Evolutionary conservation across 805 yeast genomes (phyloP).

Genomic region (Ogataea neopini): DNA sequence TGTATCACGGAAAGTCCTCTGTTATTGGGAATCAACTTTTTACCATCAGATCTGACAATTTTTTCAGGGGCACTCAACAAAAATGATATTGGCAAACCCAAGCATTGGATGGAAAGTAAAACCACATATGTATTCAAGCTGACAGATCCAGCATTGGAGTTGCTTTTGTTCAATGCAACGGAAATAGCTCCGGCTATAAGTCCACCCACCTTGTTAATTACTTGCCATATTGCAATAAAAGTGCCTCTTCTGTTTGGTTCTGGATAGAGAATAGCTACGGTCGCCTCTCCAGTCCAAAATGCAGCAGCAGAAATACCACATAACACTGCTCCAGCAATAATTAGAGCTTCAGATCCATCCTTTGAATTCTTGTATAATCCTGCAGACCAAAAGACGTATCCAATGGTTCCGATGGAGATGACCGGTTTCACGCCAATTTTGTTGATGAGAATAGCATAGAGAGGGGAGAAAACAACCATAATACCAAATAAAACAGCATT

Average conservation of each 20-base stretch:
- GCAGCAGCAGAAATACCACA: slow-evolving; percentile 31
- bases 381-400: slow-evolving; percentile 30
- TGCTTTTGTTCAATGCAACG: slow-evolving; percentile 19
- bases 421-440: slow-evolving; percentile 24
- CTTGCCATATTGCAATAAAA: slow-evolving; percentile 33
- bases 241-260: slow-evolving; percentile 25
- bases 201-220: slow-evolving; percentile 28
- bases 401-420: slow-evolving; percentile 26
- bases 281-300: slow-evolving; percentile 33
- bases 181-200: slow-evolving; percentile 31
- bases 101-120: slow-evolving; percentile 29
- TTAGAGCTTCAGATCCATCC: slow-evolving; percentile 28
- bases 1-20: slow-evolving; percentile 11
- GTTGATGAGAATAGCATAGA: slow-evolving; percentile 26
- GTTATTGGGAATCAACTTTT: slow-evolving; percentile 11
- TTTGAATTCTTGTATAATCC: slow-evolving; percentile 30
- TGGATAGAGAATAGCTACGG: slow-evolving; percentile 30
- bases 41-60: slow-evolving; percentile 33
- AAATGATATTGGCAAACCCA: slow-evolving; percentile 25
- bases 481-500: slow-evolving; percentile 21
- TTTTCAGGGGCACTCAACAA: slow-evolving; percentile 29
- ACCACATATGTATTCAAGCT: slow-evolving; percentile 29
- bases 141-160: slow-evolving; percentile 21
- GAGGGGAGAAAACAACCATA: slow-evolving; percentile 26
- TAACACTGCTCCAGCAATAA: slow-evolving; percentile 27